Base-by-base conservation (phyloP, 2,329 filamentous ascomycete species). In the Fusarium globosum region DNA sequence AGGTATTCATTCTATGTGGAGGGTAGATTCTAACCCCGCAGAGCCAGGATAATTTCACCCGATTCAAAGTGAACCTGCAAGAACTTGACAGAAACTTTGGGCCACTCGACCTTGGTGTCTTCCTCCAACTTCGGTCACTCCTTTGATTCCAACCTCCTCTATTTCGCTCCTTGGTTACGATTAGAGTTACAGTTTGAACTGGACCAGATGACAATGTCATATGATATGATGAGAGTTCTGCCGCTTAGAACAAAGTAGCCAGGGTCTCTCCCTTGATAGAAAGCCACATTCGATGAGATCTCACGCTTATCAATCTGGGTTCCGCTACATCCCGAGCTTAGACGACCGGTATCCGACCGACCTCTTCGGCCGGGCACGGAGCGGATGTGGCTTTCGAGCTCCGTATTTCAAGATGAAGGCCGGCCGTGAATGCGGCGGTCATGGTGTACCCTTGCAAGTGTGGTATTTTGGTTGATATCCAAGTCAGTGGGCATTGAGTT, bases 311-410 rank as follows among this genome's bases (percentile, higher is more conserved):
- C 49, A 21, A 43, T 49, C 36, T 41, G 42, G 39, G n/a, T 52
- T 72, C 51, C 58, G 28, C 35, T 52, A 33, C 15, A 41, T 53
- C 30, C 35, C 56, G 42, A 51, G 56, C 38, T 71, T 35, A 23
- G 53, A 26, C 20, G 43, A 48, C 59, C 71, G 42, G 45, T 33
- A 39, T 28, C 49, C 42, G 33, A 41, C 41, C 35, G 33, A 38
- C 30, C 18, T 46, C 48, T 57, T 30, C 45, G 42, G 42, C 52
- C 53, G 53, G 30, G 51, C 41, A 73, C 67, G 61, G 70, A 68
- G 49, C 70, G 70, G 66, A 46, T 26, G 43, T 68, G 61, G 43
- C 51, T 55, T 53, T 48, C 20, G 13, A 53, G 30, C 26, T 59
- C 71, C 61, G 70, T 55, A 36, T 36, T 15, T 43, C 23, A 35